Evolutionary conservation across 202 grass and related monocot genomes (phyloP), one percentile per base, ranked within the genome.

Genomic region (Bolboschoenoplectus hybrid): DNA sequence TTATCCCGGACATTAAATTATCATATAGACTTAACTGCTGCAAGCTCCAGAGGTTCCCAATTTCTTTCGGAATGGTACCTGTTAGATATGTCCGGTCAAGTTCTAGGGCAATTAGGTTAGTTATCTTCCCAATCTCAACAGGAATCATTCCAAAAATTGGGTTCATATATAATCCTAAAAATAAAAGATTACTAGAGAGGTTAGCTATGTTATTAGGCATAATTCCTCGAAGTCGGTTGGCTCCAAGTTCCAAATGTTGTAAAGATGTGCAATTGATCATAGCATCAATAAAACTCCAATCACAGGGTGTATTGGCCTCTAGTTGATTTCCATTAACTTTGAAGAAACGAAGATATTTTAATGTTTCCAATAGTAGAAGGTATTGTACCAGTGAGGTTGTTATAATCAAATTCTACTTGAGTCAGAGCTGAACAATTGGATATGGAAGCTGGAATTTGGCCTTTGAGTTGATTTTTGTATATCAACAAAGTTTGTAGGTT

Each of bases 241-340:
- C n/a, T 63, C 72, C 35, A 26, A 76, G 72, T 51, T 20, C 50
- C 44, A 76, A 9, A 2, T 26, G 11, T 72, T 72, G 17, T 77
- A 85, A 63, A 6, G 39, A 35, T 36, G 68, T 85, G 41, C 84
- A 85, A 34, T 85, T 85, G 10, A 16, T 47, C 38, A 85, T 61
- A 46, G 68, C 14, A 12, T 20, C 26, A 10, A 85, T 41, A 52
- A 85, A 85, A 44, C 69, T 85, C 84, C 82, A 85, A 6, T 47
- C 66, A 38, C 34, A 19, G 12, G 82, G 66, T 45, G 50, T 57
- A 40, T 13, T 63, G 7, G 51, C 66, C 35, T 46, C 67, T 45
- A 85, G 3, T 38, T 74, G 82, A 57, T 85, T 74, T 53, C 9
- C 14, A 62, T 13, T 17, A 16, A 85, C 65, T n/a, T 45, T 17